These are phyloP conservation scores for Erythrobasidium hasegawianum DNA, from an alignment of 1,284 basidiomycete species.

Conservation along the genomic window DNA sequence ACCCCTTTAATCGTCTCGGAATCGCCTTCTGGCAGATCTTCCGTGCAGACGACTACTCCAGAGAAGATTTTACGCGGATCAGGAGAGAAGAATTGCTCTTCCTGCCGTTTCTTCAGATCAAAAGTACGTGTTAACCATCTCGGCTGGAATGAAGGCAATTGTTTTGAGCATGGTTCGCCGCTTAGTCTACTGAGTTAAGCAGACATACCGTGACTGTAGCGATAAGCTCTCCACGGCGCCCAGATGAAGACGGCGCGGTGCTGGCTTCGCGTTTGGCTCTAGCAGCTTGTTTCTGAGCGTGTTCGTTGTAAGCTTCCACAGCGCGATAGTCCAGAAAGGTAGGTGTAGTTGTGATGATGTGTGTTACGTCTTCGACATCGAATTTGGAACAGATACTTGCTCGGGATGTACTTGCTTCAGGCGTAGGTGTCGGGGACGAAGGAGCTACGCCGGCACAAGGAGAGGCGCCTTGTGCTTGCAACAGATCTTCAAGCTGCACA, in stretches of 20 bases:
- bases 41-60: constrained; percentile 63
- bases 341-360: constrained; percentile 55
- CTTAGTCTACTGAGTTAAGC: too few relatives aligned
- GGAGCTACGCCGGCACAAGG: constrained; percentile 14
- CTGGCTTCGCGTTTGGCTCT: constrained; percentile 10
- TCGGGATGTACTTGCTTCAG: background rate
- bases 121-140: constrained; percentile 67
- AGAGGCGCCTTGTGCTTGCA: constrained; percentile 9
- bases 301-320: constrained; percentile 6
- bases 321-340: constrained; percentile 55
- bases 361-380: constrained; percentile 45
- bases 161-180: too few relatives aligned
- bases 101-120: constrained; percentile 59
- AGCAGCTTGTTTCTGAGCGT: background rate
- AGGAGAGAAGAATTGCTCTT: constrained; percentile 63
- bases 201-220: constrained; percentile 9
- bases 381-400: background rate
- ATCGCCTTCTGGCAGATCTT: constrained; percentile 62
- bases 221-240: constrained; percentile 11
- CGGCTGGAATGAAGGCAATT: constrained; percentile 50
- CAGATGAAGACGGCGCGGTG: background rate
- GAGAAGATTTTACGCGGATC: constrained; percentile 75
- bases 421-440: background rate
- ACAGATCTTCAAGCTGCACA: constrained; percentile 13
- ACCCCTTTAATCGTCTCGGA: constrained; percentile 68